These are phyloP conservation scores for Nemania abortiva DNA, from an alignment of 2,329 filamentous ascomycete species.

Conservation along the genomic window DNA sequence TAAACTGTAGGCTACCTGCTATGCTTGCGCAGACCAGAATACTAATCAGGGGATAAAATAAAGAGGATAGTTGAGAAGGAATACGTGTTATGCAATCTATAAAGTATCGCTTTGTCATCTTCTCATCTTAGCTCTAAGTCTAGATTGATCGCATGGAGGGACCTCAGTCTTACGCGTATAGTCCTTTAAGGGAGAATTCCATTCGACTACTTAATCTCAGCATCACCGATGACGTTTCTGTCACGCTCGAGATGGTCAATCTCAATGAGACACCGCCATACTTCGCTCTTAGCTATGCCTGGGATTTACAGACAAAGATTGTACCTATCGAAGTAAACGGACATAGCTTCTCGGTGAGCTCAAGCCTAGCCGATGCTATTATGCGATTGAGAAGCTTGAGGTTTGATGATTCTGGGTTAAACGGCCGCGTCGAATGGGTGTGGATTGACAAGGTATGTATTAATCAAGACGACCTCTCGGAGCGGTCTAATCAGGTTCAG, in stretches of 20 bases:
- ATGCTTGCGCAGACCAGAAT: no score
- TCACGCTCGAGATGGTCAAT: background rate
- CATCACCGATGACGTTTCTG: background rate
- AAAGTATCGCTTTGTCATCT: no score
- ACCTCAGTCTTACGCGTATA: no score
- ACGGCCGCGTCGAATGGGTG: slow-evolving; percentile 1
- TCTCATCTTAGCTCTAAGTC: no score
- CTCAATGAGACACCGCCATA: slow-evolving; percentile 16
- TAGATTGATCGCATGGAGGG: no score
- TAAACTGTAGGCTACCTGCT: no score
- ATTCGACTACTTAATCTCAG: no score
- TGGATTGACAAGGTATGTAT: slow-evolving; percentile 31
- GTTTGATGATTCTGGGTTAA: background rate
- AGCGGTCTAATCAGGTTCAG: slow-evolving; percentile 18
- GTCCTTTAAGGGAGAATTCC: no score
- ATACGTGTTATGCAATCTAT: no score
- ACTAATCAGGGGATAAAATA: no score
- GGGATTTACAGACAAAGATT: background rate
- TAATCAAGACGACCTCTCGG: slow-evolving; percentile 16
- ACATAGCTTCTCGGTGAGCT: background rate
- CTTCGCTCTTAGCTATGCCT: slow-evolving; percentile 16
- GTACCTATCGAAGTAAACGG: slow-evolving; percentile 2
- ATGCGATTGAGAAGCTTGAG: background rate
- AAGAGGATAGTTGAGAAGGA: no score
- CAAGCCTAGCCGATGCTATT: background rate